These are phyloP conservation scores for Nicotiana obtusifolia DNA, from an alignment of 257 asterid species.

Conservation along the genomic window DNA sequence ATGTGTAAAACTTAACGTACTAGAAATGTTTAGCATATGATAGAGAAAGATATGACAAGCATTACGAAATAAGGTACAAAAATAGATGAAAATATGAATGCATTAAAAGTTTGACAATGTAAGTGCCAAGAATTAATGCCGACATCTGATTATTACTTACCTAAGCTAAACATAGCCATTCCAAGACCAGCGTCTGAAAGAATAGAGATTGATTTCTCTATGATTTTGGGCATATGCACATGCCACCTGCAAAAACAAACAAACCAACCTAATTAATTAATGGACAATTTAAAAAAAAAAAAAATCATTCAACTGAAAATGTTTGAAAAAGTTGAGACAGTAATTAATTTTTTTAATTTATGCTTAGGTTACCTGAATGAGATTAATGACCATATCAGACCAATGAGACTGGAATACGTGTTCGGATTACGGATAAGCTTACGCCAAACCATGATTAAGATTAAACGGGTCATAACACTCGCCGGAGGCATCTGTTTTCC, in stretches of 20 bases:
- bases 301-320: neutral
- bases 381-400: slow-evolving; percentile 81
- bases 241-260: slow-evolving; percentile 58
- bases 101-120: neutral
- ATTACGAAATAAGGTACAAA: neutral
- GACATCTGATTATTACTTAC: slow-evolving; percentile 28
- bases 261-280: neutral
- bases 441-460: slow-evolving; percentile 98
- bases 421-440: slow-evolving; percentile 95
- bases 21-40: neutral
- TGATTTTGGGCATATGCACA: slow-evolving; percentile 72
- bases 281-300: neutral
- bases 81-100: neutral
- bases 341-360: neutral
- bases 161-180: slow-evolving; percentile 98
- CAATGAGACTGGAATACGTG: slow-evolving; percentile 94
- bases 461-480: slow-evolving; percentile 94
- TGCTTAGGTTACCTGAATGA: slow-evolving; percentile 45
- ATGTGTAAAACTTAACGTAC: neutral
- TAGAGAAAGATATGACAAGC: neutral
- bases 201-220: slow-evolving; percentile 61
- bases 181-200: slow-evolving; percentile 97
- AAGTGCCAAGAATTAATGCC: neutral
- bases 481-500: slow-evolving; percentile 94
- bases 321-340: neutral